Conservation (phyloP, 2,329 filamentous ascomycete genomes). For the Raffaelea ambrosiae region DNA sequence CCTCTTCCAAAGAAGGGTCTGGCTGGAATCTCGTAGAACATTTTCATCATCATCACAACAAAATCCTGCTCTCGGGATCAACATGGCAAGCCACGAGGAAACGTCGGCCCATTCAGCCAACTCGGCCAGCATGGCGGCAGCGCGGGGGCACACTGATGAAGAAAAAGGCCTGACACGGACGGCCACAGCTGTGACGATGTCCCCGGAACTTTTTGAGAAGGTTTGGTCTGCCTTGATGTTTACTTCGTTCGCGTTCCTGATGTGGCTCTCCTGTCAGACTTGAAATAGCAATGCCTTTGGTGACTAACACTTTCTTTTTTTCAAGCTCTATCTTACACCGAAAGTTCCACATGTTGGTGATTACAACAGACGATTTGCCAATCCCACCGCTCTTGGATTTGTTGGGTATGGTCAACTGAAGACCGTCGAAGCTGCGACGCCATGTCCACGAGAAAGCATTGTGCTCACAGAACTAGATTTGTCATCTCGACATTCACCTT, state of each 20-base stretch:
- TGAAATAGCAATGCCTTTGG: no score
- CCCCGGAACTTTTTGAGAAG: slow-evolving; percentile 29
- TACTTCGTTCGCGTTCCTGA: no score
- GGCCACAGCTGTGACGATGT: slow-evolving; percentile 26
- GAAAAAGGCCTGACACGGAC: slow-evolving; percentile 26
- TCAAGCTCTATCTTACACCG: slow-evolving; percentile 27
- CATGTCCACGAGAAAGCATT: not conserved
- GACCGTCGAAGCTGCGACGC: not conserved
- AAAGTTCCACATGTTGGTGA: slow-evolving; percentile 26
- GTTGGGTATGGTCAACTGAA: slow-evolving; percentile 20
- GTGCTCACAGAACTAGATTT: slow-evolving; percentile 18
- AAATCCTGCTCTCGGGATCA: no score
- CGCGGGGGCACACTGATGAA: slow-evolving; percentile 15
- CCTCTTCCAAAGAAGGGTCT: no score
- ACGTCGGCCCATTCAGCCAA: no score
- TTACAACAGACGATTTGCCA: slow-evolving; percentile 27
- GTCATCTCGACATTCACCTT: slow-evolving; percentile 29
- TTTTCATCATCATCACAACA: no score
- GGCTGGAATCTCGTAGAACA: no score
- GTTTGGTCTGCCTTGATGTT: no score
- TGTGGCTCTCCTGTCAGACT: not conserved
- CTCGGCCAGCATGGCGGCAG: no score
- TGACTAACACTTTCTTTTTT: not conserved
- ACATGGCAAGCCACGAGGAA: no score
- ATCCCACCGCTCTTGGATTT: slow-evolving; percentile 27